Evolutionary conservation across 1,284 basidiomycete species (phyloP).

Genomic region (Cystobasidium sp.): DNA sequence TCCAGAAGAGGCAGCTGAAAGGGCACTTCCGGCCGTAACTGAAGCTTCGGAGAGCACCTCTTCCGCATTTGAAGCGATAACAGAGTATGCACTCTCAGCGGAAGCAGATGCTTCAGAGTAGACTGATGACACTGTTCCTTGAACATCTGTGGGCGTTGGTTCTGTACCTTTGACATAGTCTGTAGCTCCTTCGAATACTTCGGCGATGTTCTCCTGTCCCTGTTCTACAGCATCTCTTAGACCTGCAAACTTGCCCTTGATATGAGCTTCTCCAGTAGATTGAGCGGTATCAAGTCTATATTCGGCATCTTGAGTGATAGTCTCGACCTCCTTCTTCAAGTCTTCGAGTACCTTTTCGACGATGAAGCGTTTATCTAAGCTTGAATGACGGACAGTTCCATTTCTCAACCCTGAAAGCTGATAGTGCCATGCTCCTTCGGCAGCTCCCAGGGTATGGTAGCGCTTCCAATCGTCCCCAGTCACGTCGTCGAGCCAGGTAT

Average conservation of each 20-base stretch:
- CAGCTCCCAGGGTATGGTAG: slow-evolving; percentile 49
- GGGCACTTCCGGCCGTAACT: neutral
- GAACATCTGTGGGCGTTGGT: slow-evolving; percentile 29
- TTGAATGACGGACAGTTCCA: slow-evolving; percentile 46
- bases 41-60: slow-evolving; percentile 5
- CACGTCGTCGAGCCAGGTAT: slow-evolving; percentile 51
- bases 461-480: slow-evolving; percentile 50
- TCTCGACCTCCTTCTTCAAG: slow-evolving; percentile 41
- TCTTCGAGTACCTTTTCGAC: slow-evolving; percentile 43
- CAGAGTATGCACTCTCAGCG: slow-evolving; percentile 31
- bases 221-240: slow-evolving; percentile 46
- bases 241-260: slow-evolving; percentile 51
- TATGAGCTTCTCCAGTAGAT: slow-evolving; percentile 45
- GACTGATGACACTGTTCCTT: slow-evolving; percentile 19
- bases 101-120: slow-evolving; percentile 32
- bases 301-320: slow-evolving; percentile 44
- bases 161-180: slow-evolving; percentile 17
- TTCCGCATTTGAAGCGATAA: neutral
- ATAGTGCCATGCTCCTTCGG: slow-evolving; percentile 48
- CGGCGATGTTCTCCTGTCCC: slow-evolving; percentile 19
- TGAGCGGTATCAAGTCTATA: slow-evolving; percentile 9
- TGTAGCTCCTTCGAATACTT: slow-evolving; percentile 21
- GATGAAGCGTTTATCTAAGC: slow-evolving; percentile 44
- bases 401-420: slow-evolving; percentile 43
- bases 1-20: slow-evolving; percentile 6